Conservation (phyloP, 805 yeast genomes). For the Yamadazyma olivae region DNA sequence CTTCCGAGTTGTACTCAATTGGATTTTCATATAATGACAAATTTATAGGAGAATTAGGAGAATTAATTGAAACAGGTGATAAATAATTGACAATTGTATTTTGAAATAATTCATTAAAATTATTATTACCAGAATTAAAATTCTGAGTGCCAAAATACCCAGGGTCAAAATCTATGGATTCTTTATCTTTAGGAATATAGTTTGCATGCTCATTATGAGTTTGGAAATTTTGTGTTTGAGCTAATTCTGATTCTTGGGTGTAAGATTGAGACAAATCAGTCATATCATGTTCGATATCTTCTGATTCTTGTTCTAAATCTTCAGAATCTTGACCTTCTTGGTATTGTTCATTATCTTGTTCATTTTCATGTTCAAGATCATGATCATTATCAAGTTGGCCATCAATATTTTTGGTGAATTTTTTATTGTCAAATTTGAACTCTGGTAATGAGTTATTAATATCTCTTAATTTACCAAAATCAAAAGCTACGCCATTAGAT, state of each 20-base stretch:
- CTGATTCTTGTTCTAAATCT: not conserved
- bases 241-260: not conserved
- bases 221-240: not conserved
- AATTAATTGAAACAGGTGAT: constrained; percentile 42
- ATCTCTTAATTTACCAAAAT: constrained; percentile 2
- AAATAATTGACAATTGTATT: constrained; percentile 20
- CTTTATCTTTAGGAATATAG: not conserved
- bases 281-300: not conserved
- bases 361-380: not conserved
- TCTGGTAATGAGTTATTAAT: constrained; percentile 7
- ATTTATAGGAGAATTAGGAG: constrained; percentile 39
- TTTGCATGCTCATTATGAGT: not conserved
- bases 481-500: not conserved
- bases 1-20: constrained; percentile 45
- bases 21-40: constrained; percentile 25
- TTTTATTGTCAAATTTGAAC: constrained; percentile 6
- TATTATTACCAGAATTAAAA: not conserved
- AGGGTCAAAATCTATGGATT: not conserved
- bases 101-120: not conserved
- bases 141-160: not conserved
- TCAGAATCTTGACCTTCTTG: not conserved
- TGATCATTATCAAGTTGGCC: not conserved
- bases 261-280: not conserved
- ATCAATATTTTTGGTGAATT: constrained; percentile 3
- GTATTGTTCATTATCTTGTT: not conserved